A percentile compares a stretch with the other conserved stretches of the same genome.
phyloP scores from a whole-genome alignment of 1,139 yeast genomes.

The Geotrichum carabidarum region DNA sequence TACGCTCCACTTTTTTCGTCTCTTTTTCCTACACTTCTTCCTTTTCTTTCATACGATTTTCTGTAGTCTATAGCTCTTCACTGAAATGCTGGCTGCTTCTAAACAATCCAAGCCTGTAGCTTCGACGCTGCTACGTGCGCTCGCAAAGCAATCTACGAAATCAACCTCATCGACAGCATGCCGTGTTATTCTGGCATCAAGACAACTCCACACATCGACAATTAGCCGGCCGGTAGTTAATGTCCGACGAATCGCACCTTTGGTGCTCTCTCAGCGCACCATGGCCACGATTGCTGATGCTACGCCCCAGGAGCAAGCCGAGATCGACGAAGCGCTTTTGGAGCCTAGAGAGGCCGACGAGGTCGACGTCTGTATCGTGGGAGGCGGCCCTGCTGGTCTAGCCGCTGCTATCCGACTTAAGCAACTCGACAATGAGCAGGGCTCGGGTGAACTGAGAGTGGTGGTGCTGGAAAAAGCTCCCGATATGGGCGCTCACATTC shows the following conservation, averaged over 20 bases:
- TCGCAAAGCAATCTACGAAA: not conserved
- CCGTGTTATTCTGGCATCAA: not conserved
- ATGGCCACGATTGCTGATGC: slow-evolving; percentile 20
- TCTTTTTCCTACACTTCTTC: not conserved
- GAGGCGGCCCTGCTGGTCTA: slow-evolving; percentile 97
- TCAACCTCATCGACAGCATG: not conserved
- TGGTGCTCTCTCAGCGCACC: not conserved
- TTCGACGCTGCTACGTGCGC: not conserved
- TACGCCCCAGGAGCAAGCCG: slow-evolving; percentile 17
- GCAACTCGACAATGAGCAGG: slow-evolving; percentile 70
- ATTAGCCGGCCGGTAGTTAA: not conserved
- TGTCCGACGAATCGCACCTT: not conserved
- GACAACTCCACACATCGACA: not conserved
- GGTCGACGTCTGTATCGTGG: slow-evolving; percentile 92
- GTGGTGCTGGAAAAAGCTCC: slow-evolving; percentile 88
- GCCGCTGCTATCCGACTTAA: slow-evolving; percentile 88
- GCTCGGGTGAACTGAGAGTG: slow-evolving; percentile 67
- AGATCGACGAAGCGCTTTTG: slow-evolving; percentile 15
- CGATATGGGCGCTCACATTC: slow-evolving; percentile 82
- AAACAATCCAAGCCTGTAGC: slow-evolving; percentile 1
- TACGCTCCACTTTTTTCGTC: not conserved
- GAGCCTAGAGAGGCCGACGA: slow-evolving; percentile 74
- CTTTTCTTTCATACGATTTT: not conserved
- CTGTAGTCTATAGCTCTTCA: not conserved
- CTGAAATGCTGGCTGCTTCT: slow-evolving; percentile 4